Evolutionary conservation across 2,329 filamentous ascomycete genomes (phyloP).

Genomic region (Penicillium sp.): DNA sequence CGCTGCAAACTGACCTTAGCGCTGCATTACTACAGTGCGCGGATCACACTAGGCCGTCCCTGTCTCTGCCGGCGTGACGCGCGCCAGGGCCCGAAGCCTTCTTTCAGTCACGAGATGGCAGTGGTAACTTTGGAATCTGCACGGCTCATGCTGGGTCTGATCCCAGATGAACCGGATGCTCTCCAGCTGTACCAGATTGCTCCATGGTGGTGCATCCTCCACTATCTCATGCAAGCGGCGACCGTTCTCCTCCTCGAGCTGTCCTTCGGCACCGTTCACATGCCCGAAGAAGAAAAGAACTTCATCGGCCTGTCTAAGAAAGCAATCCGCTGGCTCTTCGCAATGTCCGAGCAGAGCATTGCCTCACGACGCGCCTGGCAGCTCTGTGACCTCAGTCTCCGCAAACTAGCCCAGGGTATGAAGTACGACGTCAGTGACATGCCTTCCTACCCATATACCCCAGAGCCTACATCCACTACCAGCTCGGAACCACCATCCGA

Average conservation of each 20-base stretch:
- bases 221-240: conserved; percentile 47
- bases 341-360: conserved; percentile 41
- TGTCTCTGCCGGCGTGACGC: conserved; percentile 49
- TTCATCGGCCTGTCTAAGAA: conserved; percentile 44
- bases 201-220: conserved; percentile 49
- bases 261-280: conserved; percentile 46
- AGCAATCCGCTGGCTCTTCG: conserved; percentile 44
- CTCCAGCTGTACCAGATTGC: conserved; percentile 42
- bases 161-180: conserved; percentile 45
- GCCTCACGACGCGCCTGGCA: conserved; percentile 46
- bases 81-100: conserved; percentile 25
- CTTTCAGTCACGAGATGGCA: conserved; percentile 44
- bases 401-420: conserved; percentile 37
- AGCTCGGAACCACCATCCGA: background rate
- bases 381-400: conserved; percentile 40
- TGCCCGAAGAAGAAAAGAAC: conserved; percentile 40
- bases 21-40: conserved; percentile 47
- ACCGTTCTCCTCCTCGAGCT: conserved; percentile 49
- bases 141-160: conserved; percentile 38
- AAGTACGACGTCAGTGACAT: conserved; percentile 39
- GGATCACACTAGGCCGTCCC: conserved; percentile 47
- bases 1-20: conserved; percentile 44
- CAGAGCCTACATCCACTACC: conserved; percentile 14
- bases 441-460: conserved; percentile 25
- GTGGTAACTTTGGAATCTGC: conserved; percentile 43